phyloP scores from a whole-genome alignment of 345 rosid genomes.

The Isatis tinctoria region DNA sequence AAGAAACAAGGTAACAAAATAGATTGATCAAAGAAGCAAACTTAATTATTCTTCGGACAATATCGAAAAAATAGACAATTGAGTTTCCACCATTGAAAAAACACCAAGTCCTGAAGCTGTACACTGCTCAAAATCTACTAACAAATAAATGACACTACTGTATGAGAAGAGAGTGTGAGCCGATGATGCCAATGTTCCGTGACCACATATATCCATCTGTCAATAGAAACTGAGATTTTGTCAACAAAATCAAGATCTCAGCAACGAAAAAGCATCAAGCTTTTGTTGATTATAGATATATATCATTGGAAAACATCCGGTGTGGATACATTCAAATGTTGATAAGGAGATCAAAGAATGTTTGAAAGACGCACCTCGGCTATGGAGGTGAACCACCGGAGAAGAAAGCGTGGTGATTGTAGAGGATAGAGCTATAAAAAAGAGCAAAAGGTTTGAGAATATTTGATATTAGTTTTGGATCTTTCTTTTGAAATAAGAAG shows the following conservation, averaged over 20 bases:
- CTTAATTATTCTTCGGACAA: no score
- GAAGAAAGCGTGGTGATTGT: not conserved
- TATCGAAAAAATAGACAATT: no score
- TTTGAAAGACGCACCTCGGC: not conserved
- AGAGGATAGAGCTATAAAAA: conserved; percentile 64
- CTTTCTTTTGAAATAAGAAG: not conserved
- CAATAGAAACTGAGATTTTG: not conserved
- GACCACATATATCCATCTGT: not conserved
- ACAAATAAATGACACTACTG: no score
- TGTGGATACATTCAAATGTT: no score
- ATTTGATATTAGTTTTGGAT: not conserved
- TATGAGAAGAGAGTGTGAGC: not conserved
- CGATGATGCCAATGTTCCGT: not conserved
- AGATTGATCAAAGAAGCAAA: no score
- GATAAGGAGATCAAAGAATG: not conserved
- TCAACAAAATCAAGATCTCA: not conserved
- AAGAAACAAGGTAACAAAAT: no score
- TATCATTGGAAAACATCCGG: no score
- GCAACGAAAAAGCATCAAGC: not conserved
- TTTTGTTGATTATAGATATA: no score
- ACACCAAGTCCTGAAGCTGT: no score
- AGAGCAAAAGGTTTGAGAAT: not conserved
- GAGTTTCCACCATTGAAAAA: no score
- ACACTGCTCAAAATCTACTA: no score
- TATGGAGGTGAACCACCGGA: conserved; percentile 56